These are phyloP conservation scores for Williopsis jadinii DNA, from an alignment of 1,139 yeast genomes.

Conservation along the genomic window DNA sequence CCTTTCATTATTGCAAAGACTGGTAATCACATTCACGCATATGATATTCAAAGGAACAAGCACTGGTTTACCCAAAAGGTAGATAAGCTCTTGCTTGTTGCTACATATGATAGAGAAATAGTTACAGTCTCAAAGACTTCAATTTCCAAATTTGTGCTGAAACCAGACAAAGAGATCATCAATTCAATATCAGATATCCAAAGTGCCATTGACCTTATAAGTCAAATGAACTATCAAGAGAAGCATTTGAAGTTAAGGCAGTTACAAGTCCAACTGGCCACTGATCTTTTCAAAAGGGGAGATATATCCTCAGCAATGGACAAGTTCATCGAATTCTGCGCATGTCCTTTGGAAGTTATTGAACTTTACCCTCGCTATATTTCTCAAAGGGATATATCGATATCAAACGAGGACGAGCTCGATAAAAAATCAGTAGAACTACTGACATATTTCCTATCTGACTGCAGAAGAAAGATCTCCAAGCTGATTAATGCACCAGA, in stretches of 20 bases:
- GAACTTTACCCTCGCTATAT: constrained; percentile 32
- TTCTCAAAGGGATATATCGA: background rate
- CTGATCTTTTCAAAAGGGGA: constrained; percentile 27
- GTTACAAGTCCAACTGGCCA: constrained; percentile 37
- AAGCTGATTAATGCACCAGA: constrained; percentile 21
- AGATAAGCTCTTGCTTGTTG: constrained; percentile 3
- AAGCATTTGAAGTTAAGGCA: constrained; percentile 33
- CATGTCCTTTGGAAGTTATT: constrained; percentile 49
- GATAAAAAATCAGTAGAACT: constrained; percentile 26
- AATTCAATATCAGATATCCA: constrained; percentile 25
- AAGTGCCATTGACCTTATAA: constrained; percentile 38
- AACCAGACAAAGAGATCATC: constrained; percentile 28
- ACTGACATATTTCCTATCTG: constrained; percentile 48
- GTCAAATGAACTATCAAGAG: constrained; percentile 26
- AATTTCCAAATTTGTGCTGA: constrained; percentile 29
- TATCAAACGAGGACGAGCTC: constrained; percentile 3
- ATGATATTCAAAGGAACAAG: constrained; percentile 33
- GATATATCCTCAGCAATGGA: constrained; percentile 34
- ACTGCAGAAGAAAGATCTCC: constrained; percentile 39
- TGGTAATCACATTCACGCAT: constrained; percentile 36
- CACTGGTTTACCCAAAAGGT: constrained; percentile 25
- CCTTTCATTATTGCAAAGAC: constrained; percentile 44
- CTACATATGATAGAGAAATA: background rate
- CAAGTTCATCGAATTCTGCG: constrained; percentile 45
- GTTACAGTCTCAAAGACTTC: constrained; percentile 23